Base-by-base conservation (phyloP, 2,329 filamentous ascomycete genomes). In the Colletotrichum chlorophyti region DNA sequence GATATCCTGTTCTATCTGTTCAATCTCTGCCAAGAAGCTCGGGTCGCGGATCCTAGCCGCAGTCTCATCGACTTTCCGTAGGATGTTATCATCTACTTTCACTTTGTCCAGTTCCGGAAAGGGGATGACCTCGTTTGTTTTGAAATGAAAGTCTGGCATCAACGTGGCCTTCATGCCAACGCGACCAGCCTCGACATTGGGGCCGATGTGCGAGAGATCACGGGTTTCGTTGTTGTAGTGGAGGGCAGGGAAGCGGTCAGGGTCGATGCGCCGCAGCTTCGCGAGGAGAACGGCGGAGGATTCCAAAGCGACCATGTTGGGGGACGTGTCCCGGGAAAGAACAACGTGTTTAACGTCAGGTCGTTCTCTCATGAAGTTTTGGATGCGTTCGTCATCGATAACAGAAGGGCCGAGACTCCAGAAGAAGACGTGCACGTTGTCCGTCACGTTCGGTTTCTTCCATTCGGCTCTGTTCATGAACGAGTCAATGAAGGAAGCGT, bases 371-470 rank as follows among this genome's bases (percentile, higher is more conserved):
- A 96, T 91, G 69, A 97, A 97, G 2, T 82, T 74, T 53, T 82
- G 81, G 15, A 99, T 73, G 19, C 79, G 79, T 10, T 81, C 68
- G 69, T 95, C 83, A 4, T 81, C 76, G 6, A 82, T 77, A 12
- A 98, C 80, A 3, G 83, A 86, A 5, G 82, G 79, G 0, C 91
- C 91, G 23, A 97, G 81, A 21, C 91, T 87, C 94, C 95, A 99
- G 65, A 95, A 84, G 45, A 96, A 83, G 35, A 82, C 82, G 41
- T 82, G 77, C 41, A 97, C 72, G 45, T 88, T 84, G 6, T 78
- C 78, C 80, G 91, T 91, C 29, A 96, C 76, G 26, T 84, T 76
- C 10, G 78, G 66, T 32, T 84, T 83, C 15, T 80, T 76, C 87
- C 91, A 93, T 71, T 97, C 94, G 3, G 87, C 81, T 27, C 91